Percentiles rank a stretch among this genome's conserved stretches.
phyloP scores from a whole-genome alignment of 345 rosid species.

The Raphanus raphanistrum region DNA sequence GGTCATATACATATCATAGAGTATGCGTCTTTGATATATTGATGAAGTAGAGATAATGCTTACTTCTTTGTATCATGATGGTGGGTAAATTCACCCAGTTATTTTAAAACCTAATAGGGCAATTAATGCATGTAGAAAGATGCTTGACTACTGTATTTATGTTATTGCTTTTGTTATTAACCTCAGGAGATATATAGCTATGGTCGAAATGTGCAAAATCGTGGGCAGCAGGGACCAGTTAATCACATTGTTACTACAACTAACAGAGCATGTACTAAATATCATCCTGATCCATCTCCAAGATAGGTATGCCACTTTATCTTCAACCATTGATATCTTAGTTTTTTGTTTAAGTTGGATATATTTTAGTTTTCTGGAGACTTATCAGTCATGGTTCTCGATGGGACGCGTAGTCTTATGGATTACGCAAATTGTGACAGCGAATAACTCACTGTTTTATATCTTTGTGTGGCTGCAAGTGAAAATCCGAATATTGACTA shows the following conservation, averaged over 20 bases:
- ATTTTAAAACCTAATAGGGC: not conserved
- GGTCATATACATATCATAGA: not conserved
- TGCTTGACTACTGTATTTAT: constrained; percentile 9
- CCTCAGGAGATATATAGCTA: constrained; percentile 86
- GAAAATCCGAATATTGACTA: constrained; percentile 5
- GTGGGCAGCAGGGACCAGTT: constrained; percentile 77
- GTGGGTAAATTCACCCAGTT: not conserved
- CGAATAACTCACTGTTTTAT: not conserved
- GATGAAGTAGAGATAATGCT: not conserved
- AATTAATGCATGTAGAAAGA: not conserved
- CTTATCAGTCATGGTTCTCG: not conserved
- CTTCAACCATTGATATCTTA: constrained; percentile 5
- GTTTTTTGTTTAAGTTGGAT: not conserved
- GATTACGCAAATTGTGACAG: not conserved
- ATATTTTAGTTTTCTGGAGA: not conserved
- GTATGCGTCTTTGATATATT: not conserved
- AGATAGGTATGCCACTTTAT: constrained; percentile 56
- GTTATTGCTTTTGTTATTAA: not conserved
- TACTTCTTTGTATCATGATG: not conserved
- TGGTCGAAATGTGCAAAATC: constrained; percentile 92
- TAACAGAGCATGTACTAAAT: constrained; percentile 75
- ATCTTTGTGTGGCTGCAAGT: not conserved
- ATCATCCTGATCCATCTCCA: constrained; percentile 75
- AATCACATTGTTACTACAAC: constrained; percentile 66
- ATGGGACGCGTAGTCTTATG: not conserved